phyloP scores from a whole-genome alignment of 306 rosid species.

The Biancaea sappan region DNA sequence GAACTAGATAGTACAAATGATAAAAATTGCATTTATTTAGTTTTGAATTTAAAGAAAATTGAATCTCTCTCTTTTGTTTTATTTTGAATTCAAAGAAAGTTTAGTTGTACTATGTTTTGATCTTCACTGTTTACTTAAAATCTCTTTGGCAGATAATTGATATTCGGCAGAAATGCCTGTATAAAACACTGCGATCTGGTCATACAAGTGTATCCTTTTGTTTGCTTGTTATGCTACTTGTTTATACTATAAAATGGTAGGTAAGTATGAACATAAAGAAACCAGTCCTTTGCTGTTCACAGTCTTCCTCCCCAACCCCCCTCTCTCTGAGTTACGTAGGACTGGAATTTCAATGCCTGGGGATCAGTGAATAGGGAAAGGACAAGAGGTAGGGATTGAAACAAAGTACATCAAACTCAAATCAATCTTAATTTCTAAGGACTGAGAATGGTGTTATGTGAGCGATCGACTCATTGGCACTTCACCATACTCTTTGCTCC shows the following conservation, averaged over 20 bases:
- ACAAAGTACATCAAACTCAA: not conserved
- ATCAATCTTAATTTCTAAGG: not conserved
- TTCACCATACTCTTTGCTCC: not conserved
- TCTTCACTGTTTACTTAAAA: constrained; percentile 35
- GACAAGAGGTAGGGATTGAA: not conserved
- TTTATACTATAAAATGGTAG: not conserved
- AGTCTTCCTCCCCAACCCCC: not conserved
- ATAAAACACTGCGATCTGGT: constrained; percentile 86
- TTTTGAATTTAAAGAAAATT: constrained; percentile 15
- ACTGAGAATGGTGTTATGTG: not conserved
- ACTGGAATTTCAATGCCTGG: not conserved
- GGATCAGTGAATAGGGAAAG: not conserved
- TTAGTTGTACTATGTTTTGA: constrained; percentile 22
- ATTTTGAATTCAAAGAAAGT: constrained; percentile 15
- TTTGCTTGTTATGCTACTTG: too few relatives aligned
- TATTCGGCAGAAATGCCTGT: constrained; percentile 68
- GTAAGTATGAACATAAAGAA: constrained; percentile 8
- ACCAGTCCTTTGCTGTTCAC: not conserved
- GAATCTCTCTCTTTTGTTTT: constrained; percentile 2
- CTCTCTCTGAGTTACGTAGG: not conserved
- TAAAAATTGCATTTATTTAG: not conserved
- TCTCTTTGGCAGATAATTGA: constrained; percentile 84
- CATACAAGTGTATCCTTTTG: constrained; percentile 87
- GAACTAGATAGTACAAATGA: not conserved
- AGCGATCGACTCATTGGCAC: not conserved